Percentiles rank a stretch among this genome's conserved stretches.
Evolutionary conservation across 805 yeast species (phyloP).

Genomic region (Wickerhamomyces strasburgensis): DNA sequence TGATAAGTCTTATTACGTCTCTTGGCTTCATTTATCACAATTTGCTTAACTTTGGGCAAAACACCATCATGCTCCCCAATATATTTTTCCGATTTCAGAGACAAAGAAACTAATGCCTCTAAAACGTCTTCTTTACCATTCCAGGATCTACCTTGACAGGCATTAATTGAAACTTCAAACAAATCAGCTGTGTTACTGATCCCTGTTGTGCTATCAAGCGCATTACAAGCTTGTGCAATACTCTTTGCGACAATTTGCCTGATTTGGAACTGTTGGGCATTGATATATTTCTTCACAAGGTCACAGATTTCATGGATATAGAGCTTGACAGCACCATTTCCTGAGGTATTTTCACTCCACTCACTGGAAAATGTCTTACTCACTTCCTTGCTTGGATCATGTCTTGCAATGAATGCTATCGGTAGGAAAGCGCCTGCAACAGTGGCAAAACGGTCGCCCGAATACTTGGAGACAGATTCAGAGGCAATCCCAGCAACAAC

Average conservation of each 20-base stretch:
- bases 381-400: slow-evolving; percentile 50
- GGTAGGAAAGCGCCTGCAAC: slow-evolving; percentile 69
- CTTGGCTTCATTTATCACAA: slow-evolving; percentile 55
- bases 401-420: slow-evolving; percentile 69
- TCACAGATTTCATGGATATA: slow-evolving; percentile 65
- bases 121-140: slow-evolving; percentile 77
- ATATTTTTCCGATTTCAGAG: slow-evolving; percentile 39
- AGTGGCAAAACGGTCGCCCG: slow-evolving; percentile 60
- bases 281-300: slow-evolving; percentile 44
- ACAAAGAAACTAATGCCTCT: slow-evolving; percentile 59
- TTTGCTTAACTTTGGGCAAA: slow-evolving; percentile 34
- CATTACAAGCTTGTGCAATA: slow-evolving; percentile 52
- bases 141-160: slow-evolving; percentile 80
- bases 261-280: slow-evolving; percentile 54
- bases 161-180: slow-evolving; percentile 49
- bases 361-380: slow-evolving; percentile 48
- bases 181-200: slow-evolving; percentile 30
- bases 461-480: slow-evolving; percentile 61
- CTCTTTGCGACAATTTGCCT: slow-evolving; percentile 69
- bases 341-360: slow-evolving; percentile 81
- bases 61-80: slow-evolving; percentile 30
- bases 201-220: slow-evolving; percentile 31
- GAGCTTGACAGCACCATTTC: slow-evolving; percentile 60
- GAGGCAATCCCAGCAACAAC: slow-evolving; percentile 55
- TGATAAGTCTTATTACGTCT: slow-evolving; percentile 65